Evolutionary conservation across 148 eudicot genomes (phyloP).

Genomic region (Cornus florida): DNA sequence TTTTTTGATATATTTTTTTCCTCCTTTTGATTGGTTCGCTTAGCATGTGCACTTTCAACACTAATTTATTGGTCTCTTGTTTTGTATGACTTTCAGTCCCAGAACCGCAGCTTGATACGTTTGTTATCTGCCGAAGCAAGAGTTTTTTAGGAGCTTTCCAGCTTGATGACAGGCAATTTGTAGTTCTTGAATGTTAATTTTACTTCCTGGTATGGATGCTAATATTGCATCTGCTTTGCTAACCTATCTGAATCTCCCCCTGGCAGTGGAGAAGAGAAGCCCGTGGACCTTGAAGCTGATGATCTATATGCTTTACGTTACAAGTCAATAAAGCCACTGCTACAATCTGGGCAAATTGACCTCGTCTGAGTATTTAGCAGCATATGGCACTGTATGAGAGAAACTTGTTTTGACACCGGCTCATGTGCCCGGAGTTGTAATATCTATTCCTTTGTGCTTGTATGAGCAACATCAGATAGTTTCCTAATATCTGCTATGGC

Average conservation of each 20-base stretch:
- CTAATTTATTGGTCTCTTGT: not conserved
- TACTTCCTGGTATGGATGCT: not conserved
- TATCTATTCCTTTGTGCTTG: too few relatives aligned
- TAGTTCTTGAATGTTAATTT: not conserved
- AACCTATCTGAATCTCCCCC: not conserved
- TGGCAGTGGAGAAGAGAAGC: too few relatives aligned
- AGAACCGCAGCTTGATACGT: slow-evolving; percentile 70
- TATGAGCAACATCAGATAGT: too few relatives aligned
- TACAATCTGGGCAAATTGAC: slow-evolving; percentile 68
- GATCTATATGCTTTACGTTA: slow-evolving; percentile 82
- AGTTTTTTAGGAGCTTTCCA: slow-evolving; percentile 74
- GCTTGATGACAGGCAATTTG: slow-evolving; percentile 75
- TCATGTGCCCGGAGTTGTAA: too few relatives aligned
- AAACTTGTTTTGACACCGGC: too few relatives aligned
- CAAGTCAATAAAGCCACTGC: slow-evolving; percentile 71
- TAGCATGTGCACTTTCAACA: not conserved
- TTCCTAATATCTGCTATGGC: too few relatives aligned
- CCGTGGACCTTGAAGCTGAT: slow-evolving; percentile 38
- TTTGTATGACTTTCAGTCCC: slow-evolving; percentile 46
- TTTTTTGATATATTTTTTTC: too few relatives aligned
- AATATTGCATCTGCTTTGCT: not conserved
- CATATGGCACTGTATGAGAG: too few relatives aligned
- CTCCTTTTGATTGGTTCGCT: not conserved
- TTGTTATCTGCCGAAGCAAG: slow-evolving; percentile 85
- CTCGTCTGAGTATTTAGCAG: slow-evolving; percentile 49